Conservation (phyloP, 139 green algal genomes). For the Picochlorum sp. region DNA sequence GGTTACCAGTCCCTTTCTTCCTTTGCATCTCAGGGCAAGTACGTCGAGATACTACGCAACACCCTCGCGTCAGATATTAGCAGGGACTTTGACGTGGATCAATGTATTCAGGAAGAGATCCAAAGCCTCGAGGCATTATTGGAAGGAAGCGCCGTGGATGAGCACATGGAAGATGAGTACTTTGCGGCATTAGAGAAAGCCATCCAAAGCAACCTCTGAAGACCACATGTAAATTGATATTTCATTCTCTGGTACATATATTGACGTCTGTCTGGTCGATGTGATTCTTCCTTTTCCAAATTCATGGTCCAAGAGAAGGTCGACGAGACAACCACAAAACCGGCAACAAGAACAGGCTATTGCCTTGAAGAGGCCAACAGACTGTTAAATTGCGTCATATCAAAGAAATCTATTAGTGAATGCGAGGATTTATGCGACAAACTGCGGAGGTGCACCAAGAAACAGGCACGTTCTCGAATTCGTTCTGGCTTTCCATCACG, state of each 20-base stretch:
- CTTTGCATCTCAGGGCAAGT: background rate
- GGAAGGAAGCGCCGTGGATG: constrained; percentile 1
- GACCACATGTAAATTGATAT: too few relatives aligned
- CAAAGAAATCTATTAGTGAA: constrained; percentile 2
- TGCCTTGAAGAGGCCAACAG: constrained; percentile 6
- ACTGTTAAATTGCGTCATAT: constrained; percentile 6
- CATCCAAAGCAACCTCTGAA: background rate
- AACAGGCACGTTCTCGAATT: background rate
- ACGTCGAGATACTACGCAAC: too few relatives aligned
- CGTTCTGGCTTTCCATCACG: too few relatives aligned
- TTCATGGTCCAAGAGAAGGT: background rate
- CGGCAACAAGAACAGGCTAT: background rate
- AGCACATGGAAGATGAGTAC: constrained; percentile 17
- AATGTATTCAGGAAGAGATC: constrained; percentile 11
- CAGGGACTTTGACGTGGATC: background rate
- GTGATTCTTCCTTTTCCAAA: background rate
- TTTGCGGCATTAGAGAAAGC: constrained; percentile 11
- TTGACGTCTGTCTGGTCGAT: too few relatives aligned
- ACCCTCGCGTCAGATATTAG: background rate
- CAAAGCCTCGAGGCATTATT: constrained; percentile 14
- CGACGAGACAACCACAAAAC: background rate
- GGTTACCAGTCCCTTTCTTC: background rate
- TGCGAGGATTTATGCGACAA: constrained; percentile 3
- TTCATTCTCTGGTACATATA: too few relatives aligned
- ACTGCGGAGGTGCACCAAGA: constrained; percentile 1